Evolutionary conservation across 169 alveolate species (phyloP), one percentile per base, ranked within the genome.

Genomic region (Cystoisospora suis): DNA sequence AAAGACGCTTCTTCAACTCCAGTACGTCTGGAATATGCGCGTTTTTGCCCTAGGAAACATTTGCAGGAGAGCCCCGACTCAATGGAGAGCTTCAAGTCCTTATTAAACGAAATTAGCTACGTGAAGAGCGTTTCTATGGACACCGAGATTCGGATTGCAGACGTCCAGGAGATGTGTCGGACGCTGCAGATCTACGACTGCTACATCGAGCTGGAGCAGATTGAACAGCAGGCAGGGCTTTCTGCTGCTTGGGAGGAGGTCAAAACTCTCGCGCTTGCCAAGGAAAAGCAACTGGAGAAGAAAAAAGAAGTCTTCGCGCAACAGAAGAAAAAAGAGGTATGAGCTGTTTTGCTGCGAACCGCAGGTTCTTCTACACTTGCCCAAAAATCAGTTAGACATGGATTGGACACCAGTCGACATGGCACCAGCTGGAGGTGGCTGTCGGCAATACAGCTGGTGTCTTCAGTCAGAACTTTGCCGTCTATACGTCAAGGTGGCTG

Each of bases 121-220:
- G 96, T 98, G 61, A 95, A 95, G 90, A 94, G 96, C 75, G 94
- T 94, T 88, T 95, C 97, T 79, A 96, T 98, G 98, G 97, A 96
- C 86, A 96, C 96, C 97, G 99, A 98, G 83, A 95, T 97, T 95
- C 86, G 88, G 87, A 96, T 97, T 2, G 94, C 94, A 83, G 98
- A 97, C 80, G 96, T 96, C 61, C 92, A 96, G n/a, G 99, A 97
- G 86, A 96, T 97, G 89, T 97, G 96, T 93, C 96, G 98, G 87
- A 97, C 98, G 59, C 93, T 98, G 27, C 95, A 94, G 92, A 92
- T 96, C 95, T 97, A 98, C 94, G 93, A 96, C 88, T 96, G 95
- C 91, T 95, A 89, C 23, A 96, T 92, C 23, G 94, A 94, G 53
- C 92, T 90, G 46, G 97, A 96, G 86, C 93, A 93, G 36, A 85